phyloP scores from a whole-genome alignment of 2,329 filamentous ascomycete genomes.

The Lachnellula cervina region DNA sequence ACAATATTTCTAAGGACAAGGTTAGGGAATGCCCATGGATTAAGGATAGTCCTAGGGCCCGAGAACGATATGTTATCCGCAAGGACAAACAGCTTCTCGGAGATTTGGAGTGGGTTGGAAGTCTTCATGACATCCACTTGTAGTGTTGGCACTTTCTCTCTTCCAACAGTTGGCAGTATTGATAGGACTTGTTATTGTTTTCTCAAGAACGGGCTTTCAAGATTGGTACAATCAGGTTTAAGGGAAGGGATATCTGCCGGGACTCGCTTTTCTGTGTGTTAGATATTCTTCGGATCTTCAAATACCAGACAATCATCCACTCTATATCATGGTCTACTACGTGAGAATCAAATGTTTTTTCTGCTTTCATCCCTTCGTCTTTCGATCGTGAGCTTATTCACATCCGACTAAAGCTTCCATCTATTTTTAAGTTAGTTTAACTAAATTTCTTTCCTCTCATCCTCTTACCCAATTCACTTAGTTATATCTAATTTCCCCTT shows the following conservation, averaged over 20 bases:
- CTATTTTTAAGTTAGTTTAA: not conserved
- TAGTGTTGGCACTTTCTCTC: constrained; percentile 31
- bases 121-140: constrained; percentile 68
- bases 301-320: constrained; percentile 35
- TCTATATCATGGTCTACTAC: constrained; percentile 20
- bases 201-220: not conserved
- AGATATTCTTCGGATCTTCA: constrained; percentile 29
- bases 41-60: constrained; percentile 39
- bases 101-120: constrained; percentile 91
- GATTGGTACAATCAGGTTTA: constrained; percentile 2
- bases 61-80: constrained; percentile 46
- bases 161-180: constrained; percentile 4
- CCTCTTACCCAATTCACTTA: not conserved
- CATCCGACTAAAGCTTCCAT: not conserved
- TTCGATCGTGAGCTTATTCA: too few species aligned
- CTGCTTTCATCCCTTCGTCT: too few species aligned
- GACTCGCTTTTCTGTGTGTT: constrained; percentile 35
- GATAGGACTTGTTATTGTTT: constrained; percentile 3
- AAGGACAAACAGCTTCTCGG: constrained; percentile 55
- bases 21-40: constrained; percentile 46
- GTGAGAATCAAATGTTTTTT: too few species aligned
- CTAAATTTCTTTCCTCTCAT: not conserved
- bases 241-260: constrained; percentile 19
- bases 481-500: not conserved
- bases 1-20: constrained; percentile 33